Conservation (phyloP, 345 rosid genomes). For the Populus tremula region DNA sequence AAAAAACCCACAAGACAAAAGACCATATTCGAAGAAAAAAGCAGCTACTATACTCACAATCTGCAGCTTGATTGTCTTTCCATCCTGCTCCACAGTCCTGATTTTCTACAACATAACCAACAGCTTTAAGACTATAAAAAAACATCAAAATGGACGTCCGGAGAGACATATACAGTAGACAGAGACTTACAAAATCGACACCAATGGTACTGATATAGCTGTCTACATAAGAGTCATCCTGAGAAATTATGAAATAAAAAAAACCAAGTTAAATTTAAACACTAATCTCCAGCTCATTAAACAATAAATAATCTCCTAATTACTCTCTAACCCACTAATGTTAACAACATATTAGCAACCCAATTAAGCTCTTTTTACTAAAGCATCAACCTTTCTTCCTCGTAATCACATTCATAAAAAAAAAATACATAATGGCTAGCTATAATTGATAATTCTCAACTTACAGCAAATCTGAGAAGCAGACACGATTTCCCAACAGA, state of each 20-base stretch:
- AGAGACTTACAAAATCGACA: conserved; percentile 58
- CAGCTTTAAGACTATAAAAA: background rate
- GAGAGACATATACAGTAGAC: background rate
- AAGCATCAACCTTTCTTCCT: background rate
- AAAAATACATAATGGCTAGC: background rate
- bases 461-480: conserved; percentile 76
- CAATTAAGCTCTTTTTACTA: background rate
- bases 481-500: conserved; percentile 80
- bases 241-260: conserved; percentile 14
- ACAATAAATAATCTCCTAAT: background rate
- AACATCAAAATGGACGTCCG: background rate
- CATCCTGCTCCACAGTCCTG: conserved; percentile 88
- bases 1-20: background rate
- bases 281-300: background rate
- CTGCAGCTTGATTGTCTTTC: conserved; percentile 76
- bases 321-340: background rate
- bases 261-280: background rate
- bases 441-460: conserved; percentile 5
- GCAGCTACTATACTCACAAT: conserved; percentile 40
- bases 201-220: conserved; percentile 80
- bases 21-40: background rate
- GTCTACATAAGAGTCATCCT: conserved; percentile 72
- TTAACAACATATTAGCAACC: background rate
- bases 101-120: conserved; percentile 58
- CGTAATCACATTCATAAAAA: background rate